Evolutionary conservation across 129 eudicot genomes (phyloP).

Genomic region (Glebionis coronaria): DNA sequence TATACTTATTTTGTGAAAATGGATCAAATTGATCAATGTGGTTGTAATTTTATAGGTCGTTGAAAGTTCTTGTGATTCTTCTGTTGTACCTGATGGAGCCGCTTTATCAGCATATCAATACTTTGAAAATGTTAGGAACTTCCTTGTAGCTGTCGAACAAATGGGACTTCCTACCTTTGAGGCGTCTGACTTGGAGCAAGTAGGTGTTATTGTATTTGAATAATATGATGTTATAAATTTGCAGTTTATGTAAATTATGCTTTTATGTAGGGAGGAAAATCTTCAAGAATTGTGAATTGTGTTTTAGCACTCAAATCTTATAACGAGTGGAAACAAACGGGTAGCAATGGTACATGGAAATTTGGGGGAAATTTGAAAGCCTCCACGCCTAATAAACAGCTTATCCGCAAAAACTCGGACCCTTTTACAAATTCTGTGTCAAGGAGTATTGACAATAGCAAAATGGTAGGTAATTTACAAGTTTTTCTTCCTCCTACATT

Average conservation of each 20-base stretch:
- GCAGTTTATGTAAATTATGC: not conserved
- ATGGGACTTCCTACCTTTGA: constrained; percentile 90
- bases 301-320: constrained; percentile 87
- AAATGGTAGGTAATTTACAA: constrained; percentile 40
- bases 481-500: not conserved
- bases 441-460: constrained; percentile 42
- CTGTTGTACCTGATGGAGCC: constrained; percentile 75
- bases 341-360: constrained; percentile 85
- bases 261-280: constrained; percentile 74
- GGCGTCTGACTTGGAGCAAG: constrained; percentile 95
- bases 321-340: constrained; percentile 73
- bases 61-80: constrained; percentile 77
- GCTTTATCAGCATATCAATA: constrained; percentile 92
- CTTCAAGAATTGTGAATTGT: constrained; percentile 78
- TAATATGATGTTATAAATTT: not conserved
- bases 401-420: constrained; percentile 81
- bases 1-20: not conserved
- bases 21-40: not conserved
- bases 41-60: constrained; percentile 55
- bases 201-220: constrained; percentile 24
- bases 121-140: constrained; percentile 91
- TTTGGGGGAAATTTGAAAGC: constrained; percentile 78
- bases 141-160: constrained; percentile 78
- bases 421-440: constrained; percentile 75
- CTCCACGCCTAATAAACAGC: constrained; percentile 50